phyloP scores from a whole-genome alignment of 1,284 basidiomycete genomes.

The Amylostereum chailletii region DNA sequence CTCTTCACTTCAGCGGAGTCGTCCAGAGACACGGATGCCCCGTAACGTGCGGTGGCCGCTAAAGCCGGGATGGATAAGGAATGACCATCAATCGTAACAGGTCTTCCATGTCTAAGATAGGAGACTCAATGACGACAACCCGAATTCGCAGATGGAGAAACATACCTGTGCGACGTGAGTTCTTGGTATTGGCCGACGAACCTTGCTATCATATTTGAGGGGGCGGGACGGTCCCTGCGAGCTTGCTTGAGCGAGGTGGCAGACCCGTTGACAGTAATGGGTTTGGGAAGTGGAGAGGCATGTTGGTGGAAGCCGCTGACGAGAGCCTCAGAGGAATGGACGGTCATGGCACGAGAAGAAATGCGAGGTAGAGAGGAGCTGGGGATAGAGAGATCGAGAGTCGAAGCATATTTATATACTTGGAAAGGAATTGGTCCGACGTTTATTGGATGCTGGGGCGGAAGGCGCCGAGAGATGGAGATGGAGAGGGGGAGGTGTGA shows the following conservation, averaged over 20 bases:
- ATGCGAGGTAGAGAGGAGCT: not conserved
- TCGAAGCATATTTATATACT: constrained; percentile 5
- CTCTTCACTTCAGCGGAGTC: constrained; percentile 35
- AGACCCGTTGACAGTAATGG: not conserved
- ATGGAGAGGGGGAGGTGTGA: too few relatives aligned
- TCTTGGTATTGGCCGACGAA: constrained; percentile 44
- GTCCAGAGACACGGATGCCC: constrained; percentile 45
- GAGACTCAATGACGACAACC: constrained; percentile 8
- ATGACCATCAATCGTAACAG: constrained; percentile 61
- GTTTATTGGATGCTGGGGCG: not conserved
- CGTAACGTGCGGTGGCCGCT: constrained; percentile 60
- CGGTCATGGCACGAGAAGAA: constrained; percentile 10
- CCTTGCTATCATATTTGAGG: constrained; percentile 23
- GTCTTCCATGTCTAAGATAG: constrained; percentile 41
- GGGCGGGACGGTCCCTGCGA: constrained; percentile 3
- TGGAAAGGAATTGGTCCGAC: not conserved
- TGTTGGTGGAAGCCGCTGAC: constrained; percentile 8
- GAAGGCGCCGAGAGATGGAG: too few relatives aligned
- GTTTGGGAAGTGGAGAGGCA: constrained; percentile 1
- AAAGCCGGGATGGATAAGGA: constrained; percentile 67
- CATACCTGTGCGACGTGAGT: constrained; percentile 45
- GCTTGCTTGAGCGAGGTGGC: not conserved
- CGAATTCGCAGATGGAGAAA: constrained; percentile 9
- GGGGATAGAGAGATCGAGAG: not conserved
- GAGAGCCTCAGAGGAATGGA: constrained; percentile 12